A percentile compares a stretch with the other conserved stretches of the same genome.
Evolutionary conservation across 2,329 filamentous ascomycete genomes (phyloP).

Genomic region (Escovopsis sp.): DNA sequence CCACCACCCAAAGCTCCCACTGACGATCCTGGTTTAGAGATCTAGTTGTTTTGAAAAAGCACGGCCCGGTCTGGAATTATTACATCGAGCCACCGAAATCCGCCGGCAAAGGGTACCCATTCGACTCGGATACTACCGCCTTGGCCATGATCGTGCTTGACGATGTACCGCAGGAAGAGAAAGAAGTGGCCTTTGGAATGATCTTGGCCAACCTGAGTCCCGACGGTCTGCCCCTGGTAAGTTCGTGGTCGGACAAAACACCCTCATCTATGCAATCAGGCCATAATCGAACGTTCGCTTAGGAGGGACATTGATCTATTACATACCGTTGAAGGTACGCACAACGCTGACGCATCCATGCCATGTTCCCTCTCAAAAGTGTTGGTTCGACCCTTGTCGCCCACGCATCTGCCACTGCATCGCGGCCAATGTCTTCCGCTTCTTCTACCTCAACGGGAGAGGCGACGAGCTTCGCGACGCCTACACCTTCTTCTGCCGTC

Average conservation of each 20-base stretch:
- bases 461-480: neutral
- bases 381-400: neutral
- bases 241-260: neutral
- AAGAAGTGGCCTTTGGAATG: conserved; percentile 1
- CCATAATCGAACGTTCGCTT: too few relatives aligned
- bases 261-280: too few relatives aligned
- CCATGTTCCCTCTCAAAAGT: neutral
- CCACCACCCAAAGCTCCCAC: too few relatives aligned
- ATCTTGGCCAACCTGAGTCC: conserved; percentile 1
- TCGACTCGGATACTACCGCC: conserved; percentile 4
- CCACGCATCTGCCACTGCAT: conserved; percentile 2
- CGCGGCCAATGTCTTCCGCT: conserved; percentile 2
- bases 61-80: conserved; percentile 1
- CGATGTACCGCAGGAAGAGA: neutral
- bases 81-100: conserved; percentile 1
- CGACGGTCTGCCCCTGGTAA: conserved; percentile 3
- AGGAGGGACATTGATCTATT: too few relatives aligned
- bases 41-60: conserved; percentile 1
- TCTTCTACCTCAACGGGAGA: conserved; percentile 3
- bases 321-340: neutral
- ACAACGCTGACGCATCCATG: too few relatives aligned
- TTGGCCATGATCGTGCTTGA: conserved; percentile 1
- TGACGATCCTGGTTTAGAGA: neutral
- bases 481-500: conserved; percentile 1
- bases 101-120: neutral